Percentiles rank a stretch among this genome's conserved stretches.
Conservation (phyloP, 1,284 basidiomycete genomes). For the Butyriboletus appendiculatus region DNA sequence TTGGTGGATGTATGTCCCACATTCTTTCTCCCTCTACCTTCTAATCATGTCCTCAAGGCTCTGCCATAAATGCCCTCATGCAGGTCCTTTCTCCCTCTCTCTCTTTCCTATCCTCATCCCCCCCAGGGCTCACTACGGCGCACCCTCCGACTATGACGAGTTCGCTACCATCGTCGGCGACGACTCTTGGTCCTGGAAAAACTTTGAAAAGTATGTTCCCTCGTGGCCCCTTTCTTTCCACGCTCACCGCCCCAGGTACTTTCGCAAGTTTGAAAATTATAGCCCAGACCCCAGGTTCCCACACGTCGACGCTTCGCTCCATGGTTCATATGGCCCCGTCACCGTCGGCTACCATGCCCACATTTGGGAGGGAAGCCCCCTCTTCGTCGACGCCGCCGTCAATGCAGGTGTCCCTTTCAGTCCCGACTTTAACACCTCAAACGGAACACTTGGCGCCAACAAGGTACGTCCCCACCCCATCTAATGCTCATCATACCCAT, state of each 20-base stretch:
- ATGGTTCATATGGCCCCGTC: slow-evolving; percentile 53
- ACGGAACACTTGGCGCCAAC: slow-evolving; percentile 34
- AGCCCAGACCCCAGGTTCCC: slow-evolving; percentile 48
- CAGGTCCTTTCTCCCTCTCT: slow-evolving; percentile 25
- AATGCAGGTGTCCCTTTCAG: slow-evolving; percentile 34
- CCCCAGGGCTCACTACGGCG: slow-evolving; percentile 63
- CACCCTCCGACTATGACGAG: slow-evolving; percentile 69
- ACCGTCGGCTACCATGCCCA: slow-evolving; percentile 36
- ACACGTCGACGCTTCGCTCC: slow-evolving; percentile 44
- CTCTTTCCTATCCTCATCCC: slow-evolving; percentile 2
- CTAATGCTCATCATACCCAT: background rate
- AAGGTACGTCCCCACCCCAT: slow-evolving; percentile 17
- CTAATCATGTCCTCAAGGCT: slow-evolving; percentile 42
- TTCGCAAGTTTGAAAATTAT: slow-evolving; percentile 61
- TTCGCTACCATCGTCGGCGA: slow-evolving; percentile 61
- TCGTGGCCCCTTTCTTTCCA: background rate
- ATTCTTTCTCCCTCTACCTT: background rate
- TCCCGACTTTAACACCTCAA: slow-evolving; percentile 34
- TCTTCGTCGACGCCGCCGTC: slow-evolving; percentile 31
- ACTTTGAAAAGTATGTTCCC: slow-evolving; percentile 45
- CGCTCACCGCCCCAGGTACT: slow-evolving; percentile 45
- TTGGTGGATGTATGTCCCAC: slow-evolving; percentile 62
- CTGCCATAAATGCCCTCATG: slow-evolving; percentile 69
- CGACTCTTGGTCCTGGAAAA: slow-evolving; percentile 62
- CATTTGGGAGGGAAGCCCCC: slow-evolving; percentile 19